Evolutionary conservation across 768 basidiomycete species (phyloP).

Genomic region (Suillus fuscotomentosus): DNA sequence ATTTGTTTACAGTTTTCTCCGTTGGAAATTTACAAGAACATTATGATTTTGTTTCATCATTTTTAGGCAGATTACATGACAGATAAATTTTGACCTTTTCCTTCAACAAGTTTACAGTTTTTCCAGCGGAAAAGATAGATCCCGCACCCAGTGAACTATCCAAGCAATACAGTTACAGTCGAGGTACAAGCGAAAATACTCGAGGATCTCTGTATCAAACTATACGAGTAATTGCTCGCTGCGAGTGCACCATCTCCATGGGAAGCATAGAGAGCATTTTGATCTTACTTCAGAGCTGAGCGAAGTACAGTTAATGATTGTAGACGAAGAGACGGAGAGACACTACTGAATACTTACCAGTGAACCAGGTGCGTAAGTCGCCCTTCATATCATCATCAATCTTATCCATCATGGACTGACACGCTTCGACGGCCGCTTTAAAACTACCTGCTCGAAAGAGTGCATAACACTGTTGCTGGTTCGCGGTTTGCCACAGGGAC

Average conservation of each 20-base stretch:
- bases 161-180: background rate
- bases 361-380: background rate
- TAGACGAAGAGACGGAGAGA: background rate
- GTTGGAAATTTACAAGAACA: too few species aligned
- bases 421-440: background rate
- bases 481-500: background rate
- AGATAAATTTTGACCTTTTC: too few species aligned
- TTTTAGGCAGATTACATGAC: too few species aligned
- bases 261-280: background rate
- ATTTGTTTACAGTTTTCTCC: too few species aligned
- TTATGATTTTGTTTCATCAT: too few species aligned
- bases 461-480: background rate
- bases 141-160: too few species aligned
- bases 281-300: background rate
- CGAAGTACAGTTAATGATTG: background rate
- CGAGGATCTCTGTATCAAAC: background rate
- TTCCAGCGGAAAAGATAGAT: too few species aligned
- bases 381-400: background rate
- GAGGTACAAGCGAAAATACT: background rate
- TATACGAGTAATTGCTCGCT: too few species aligned
- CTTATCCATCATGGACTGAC: background rate
- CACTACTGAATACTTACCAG: background rate
- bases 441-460: background rate
- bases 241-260: background rate
- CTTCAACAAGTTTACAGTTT: too few species aligned